Conservation (phyloP, 192 early-diverging fungal genomes). For the Coemansia sp. region DNA sequence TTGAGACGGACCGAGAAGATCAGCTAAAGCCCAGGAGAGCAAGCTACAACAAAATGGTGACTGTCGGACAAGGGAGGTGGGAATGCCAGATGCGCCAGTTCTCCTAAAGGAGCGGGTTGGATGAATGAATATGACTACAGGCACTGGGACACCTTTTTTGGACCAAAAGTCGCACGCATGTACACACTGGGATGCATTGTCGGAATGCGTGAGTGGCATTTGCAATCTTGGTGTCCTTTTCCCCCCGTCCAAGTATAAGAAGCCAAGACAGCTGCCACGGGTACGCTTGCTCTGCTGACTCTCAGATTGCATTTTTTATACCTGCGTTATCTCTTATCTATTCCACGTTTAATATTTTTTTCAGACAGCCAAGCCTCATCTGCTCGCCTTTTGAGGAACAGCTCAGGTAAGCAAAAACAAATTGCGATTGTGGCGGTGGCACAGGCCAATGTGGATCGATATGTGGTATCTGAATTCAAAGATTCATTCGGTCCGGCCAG, state of each 20-base stretch:
- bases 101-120: not conserved
- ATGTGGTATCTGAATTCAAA: not conserved
- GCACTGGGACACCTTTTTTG: not conserved
- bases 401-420: not conserved
- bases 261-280: not conserved
- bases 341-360: not conserved
- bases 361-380: not conserved
- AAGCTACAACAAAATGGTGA: not conserved
- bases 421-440: not conserved
- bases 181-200: not conserved
- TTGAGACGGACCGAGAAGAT: not conserved
- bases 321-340: not conserved
- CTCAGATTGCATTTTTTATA: not conserved
- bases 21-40: not conserved
- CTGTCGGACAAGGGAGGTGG: not conserved
- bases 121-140: not conserved
- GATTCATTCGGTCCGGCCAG: not conserved
- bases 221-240: not conserved
- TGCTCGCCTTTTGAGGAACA: not conserved
- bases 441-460: not conserved
- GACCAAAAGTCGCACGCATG: not conserved
- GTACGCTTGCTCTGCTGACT: not conserved
- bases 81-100: not conserved
- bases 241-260: not conserved
- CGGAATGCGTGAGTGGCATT: not conserved